Conservation (phyloP, 1,284 basidiomycete species). For the Trametes polyzona region DNA sequence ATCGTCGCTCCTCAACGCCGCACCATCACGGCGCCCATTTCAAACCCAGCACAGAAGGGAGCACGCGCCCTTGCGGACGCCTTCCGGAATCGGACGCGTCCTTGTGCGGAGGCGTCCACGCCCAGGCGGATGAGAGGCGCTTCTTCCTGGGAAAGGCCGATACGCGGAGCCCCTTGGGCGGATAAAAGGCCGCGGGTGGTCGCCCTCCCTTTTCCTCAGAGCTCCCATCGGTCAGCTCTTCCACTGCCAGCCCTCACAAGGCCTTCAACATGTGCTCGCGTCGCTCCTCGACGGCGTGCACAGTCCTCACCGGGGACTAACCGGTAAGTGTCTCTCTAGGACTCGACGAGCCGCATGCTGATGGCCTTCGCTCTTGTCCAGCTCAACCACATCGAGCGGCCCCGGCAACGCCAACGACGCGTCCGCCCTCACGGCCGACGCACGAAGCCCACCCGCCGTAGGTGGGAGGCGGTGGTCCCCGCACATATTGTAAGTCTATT, state of each 20-base stretch:
- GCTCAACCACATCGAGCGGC: background rate
- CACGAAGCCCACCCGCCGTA: background rate
- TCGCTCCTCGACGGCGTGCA: background rate
- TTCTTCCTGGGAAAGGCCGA: background rate
- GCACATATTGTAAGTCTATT: background rate
- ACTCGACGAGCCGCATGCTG: background rate
- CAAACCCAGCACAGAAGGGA: background rate
- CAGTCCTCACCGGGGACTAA: background rate
- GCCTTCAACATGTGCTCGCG: background rate
- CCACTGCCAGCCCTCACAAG: too few species aligned
- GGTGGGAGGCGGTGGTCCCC: background rate
- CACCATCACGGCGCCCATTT: slow-evolving; percentile 1
- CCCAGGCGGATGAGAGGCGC: background rate
- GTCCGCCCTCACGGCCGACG: background rate
- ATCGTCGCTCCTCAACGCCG: background rate
- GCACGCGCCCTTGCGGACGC: background rate
- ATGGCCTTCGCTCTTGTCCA: background rate
- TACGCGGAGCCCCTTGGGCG: too few species aligned
- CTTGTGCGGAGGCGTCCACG: background rate
- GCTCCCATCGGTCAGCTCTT: background rate
- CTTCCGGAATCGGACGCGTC: background rate
- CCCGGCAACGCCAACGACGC: too few species aligned
- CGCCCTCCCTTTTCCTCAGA: background rate
- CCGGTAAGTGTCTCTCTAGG: background rate
- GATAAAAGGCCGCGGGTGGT: background rate